Evolutionary conservation across 345 rosid species (phyloP).

Genomic region (Bretschneidera sinensis): DNA sequence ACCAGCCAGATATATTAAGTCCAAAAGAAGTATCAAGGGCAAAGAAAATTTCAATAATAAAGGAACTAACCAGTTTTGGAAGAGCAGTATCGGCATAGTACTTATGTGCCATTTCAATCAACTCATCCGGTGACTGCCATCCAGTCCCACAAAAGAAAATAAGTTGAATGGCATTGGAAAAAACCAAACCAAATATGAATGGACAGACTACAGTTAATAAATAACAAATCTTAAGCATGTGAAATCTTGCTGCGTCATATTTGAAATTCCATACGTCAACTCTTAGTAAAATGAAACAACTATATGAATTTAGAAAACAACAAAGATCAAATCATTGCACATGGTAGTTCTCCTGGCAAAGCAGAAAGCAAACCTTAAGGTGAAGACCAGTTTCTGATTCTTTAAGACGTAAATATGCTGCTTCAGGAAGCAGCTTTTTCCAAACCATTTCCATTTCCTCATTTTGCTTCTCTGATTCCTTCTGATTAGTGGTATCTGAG

Average conservation of each 20-base stretch:
- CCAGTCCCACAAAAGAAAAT: constrained; percentile 13
- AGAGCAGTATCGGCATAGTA: constrained; percentile 88
- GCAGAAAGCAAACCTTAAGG: constrained; percentile 65
- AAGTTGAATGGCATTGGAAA: constrained; percentile 19
- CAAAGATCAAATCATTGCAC: constrained; percentile 12
- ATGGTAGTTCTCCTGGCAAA: constrained; percentile 1
- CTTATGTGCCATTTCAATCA: constrained; percentile 72
- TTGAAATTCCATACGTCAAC: constrained; percentile 14
- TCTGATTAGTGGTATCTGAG: constrained; percentile 39
- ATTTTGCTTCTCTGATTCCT: constrained; percentile 54
- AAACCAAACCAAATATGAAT: constrained; percentile 4
- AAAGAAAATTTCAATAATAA: constrained; percentile 13
- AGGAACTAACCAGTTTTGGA: constrained; percentile 79
- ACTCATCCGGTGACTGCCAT: constrained; percentile 66
- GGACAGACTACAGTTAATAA: constrained; percentile 6
- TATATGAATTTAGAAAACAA: constrained; percentile 9
- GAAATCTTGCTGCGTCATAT: background rate
- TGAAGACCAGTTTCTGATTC: constrained; percentile 93
- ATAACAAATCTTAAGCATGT: background rate
- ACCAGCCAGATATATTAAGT: constrained; percentile 14
- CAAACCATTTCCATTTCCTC: constrained; percentile 62
- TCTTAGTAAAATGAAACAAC: constrained; percentile 1
- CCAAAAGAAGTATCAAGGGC: constrained; percentile 7
- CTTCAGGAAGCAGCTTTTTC: constrained; percentile 67
- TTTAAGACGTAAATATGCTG: constrained; percentile 74